Conservation (phyloP, 2,329 filamentous ascomycete species). For the Gnomoniopsis smithogilvyi region DNA sequence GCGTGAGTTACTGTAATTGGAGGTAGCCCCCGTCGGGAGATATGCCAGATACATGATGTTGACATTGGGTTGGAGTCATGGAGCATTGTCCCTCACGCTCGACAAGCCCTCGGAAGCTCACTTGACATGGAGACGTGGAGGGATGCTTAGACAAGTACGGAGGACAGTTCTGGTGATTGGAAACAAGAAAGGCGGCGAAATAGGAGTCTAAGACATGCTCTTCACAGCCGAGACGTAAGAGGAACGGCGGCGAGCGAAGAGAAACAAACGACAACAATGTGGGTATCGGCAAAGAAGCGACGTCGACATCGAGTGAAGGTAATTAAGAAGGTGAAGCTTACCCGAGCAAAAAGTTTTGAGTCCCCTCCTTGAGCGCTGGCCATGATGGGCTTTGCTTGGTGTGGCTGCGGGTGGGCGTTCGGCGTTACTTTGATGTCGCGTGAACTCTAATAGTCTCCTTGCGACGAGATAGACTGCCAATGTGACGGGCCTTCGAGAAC, state of each 20-base stretch:
- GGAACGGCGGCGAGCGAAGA: not conserved
- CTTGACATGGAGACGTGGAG: not conserved
- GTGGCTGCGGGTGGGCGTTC: constrained; percentile 9
- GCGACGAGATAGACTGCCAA: constrained; percentile 4
- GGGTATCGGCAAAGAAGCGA: not conserved
- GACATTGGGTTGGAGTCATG: constrained; percentile 23
- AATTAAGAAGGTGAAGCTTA: constrained; percentile 44
- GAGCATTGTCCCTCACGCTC: constrained; percentile 1
- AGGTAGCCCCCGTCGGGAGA: constrained; percentile 40
- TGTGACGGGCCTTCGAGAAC: not conserved
- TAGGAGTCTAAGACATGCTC: constrained; percentile 18
- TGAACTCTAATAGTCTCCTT: constrained; percentile 5
- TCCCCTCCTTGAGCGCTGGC: constrained; percentile 68
- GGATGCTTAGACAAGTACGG: constrained; percentile 6
- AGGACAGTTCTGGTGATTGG: not conserved
- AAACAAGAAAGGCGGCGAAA: constrained; percentile 2
- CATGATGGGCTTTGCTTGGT: constrained; percentile 38
- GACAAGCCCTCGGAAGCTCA: not conserved
- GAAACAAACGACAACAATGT: not conserved
- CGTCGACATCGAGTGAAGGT: constrained; percentile 2
- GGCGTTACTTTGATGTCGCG: constrained; percentile 13
- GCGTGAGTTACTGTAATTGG: constrained; percentile 34
- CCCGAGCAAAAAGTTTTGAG: constrained; percentile 98
- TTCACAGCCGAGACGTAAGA: constrained; percentile 10
- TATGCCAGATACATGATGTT: constrained; percentile 55